Conservation (phyloP, 2,329 filamentous ascomycete species). For the Diaporthe sp. region DNA sequence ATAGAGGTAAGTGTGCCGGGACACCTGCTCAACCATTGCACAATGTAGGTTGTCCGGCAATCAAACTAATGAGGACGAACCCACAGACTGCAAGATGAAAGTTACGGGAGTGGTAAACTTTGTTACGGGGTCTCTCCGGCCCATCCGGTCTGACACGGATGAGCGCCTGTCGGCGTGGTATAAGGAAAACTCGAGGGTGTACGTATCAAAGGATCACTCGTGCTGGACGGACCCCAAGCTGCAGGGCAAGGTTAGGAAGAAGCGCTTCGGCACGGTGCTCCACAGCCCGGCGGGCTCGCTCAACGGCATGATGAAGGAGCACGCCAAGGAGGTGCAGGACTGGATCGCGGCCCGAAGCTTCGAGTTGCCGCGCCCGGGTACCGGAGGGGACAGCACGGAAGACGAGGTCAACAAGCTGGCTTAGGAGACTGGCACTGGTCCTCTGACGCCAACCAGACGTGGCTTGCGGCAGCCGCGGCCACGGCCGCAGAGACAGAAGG, state of each 20-base stretch:
- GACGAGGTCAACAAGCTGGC: slow-evolving; percentile 55
- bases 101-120: slow-evolving; percentile 85
- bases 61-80: slow-evolving; percentile 15
- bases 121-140: slow-evolving; percentile 80
- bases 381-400: slow-evolving; percentile 60
- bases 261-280: slow-evolving; percentile 70
- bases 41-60: too few relatives aligned
- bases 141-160: slow-evolving; percentile 84
- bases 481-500: background rate
- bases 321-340: slow-evolving; percentile 62
- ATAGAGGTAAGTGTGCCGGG: slow-evolving; percentile 70
- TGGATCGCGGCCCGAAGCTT: slow-evolving; percentile 59
- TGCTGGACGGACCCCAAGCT: slow-evolving; percentile 78
- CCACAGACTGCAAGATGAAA: slow-evolving; percentile 71
- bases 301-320: slow-evolving; percentile 68
- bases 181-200: slow-evolving; percentile 82
- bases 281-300: slow-evolving; percentile 63
- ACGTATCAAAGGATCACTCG: slow-evolving; percentile 79
- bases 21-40: background rate
- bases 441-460: background rate
- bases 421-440: slow-evolving; percentile 14
- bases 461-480: background rate
- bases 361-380: slow-evolving; percentile 48
- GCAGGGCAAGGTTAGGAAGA: slow-evolving; percentile 69
- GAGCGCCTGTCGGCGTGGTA: slow-evolving; percentile 85